phyloP scores from a whole-genome alignment of 495 filamentous ascomycete genomes.

The Cenococcum geophilum region DNA sequence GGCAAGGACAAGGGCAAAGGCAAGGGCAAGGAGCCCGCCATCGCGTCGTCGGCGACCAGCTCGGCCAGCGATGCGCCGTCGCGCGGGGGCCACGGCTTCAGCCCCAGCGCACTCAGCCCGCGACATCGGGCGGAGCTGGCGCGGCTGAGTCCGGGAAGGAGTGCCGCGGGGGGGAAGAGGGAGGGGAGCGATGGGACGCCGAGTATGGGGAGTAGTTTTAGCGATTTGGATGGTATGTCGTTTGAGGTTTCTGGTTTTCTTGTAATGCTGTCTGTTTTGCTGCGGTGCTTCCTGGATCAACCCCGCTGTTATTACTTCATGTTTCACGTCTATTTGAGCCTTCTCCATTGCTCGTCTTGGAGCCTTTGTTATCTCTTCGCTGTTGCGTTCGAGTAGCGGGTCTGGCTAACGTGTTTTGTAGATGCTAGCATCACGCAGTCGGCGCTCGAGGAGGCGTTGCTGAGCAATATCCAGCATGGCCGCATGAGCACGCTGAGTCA shows the following conservation, averaged over 20 bases:
- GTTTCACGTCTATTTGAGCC: no score
- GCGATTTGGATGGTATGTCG: conserved; percentile 88
- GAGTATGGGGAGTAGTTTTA: conserved; percentile 97
- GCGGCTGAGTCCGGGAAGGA: conserved; percentile 48
- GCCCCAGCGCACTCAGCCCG: conserved; percentile 43
- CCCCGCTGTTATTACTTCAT: no score
- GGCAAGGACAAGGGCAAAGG: conserved; percentile 5
- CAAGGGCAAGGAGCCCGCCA: conserved; percentile 2
- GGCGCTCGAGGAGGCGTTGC: conserved; percentile 85
- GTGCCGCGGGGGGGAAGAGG: conserved; percentile 42
- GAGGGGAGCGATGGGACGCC: conserved; percentile 80
- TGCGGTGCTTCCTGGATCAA: no score
- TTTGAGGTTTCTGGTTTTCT: background rate
- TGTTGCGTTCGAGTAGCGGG: no score
- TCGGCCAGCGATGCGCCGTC: conserved; percentile 32
- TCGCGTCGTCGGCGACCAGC: conserved; percentile 21
- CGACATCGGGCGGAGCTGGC: conserved; percentile 52
- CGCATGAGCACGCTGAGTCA: conserved; percentile 81
- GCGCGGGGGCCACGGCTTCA: conserved; percentile 27
- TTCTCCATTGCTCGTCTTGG: background rate
- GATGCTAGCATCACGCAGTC: conserved; percentile 93
- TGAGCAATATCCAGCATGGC: conserved; percentile 82
- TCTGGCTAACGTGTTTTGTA: conserved; percentile 32
- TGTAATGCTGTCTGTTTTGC: background rate
- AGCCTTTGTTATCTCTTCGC: no score